Evolutionary conservation across 2,329 filamentous ascomycete genomes (phyloP), one percentile per base, ranked within the genome.

Genomic region (Camillea tinctor): DNA sequence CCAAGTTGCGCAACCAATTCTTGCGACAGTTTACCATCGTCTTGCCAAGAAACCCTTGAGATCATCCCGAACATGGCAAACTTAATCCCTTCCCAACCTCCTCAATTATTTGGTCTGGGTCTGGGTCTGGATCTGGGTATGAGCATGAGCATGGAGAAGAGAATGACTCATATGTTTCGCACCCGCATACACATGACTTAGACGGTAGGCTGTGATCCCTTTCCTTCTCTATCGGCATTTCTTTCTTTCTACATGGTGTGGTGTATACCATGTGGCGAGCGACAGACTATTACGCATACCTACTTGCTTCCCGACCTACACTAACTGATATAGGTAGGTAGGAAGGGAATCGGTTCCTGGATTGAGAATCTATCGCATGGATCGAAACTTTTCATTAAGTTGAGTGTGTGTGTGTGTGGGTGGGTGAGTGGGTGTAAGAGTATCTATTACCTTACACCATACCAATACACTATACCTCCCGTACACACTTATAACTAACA

Each of bases 321-420:
- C 53, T 24, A 52, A 44, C 49, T 36, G 30, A 54, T 40, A 56
- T 26, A 1, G 26, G 26, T 30, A 30, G 26, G 26, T 55, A 56
- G 59, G 51, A 52, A 60, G 54, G 59, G 51, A 52, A 60, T 60
- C 54, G 44, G 62, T 62, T 67, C 67, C 65, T 65, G 56, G 50
- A 52, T 64, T 57, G 60, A 68, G 62, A 53, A 60, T 22, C 52
- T 57, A n/a, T n/a, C n/a, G 26, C 13, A 4, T 30, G 26, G 26
- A 7, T 30, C 7, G 26, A n/a, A n/a, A n/a, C n/a, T n/a, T n/a
- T n/a, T n/a, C n/a, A n/a, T n/a, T n/a, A n/a, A n/a, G 26, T 30
- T 30, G 26, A 30, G 26, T 30, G 26, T 30, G 26, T 7, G 26
- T 26, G 36, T 40, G 9, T 11, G 36, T 40, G 9, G 36, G 36